Evolutionary conservation across 352 stramenopile genomes (phyloP).

Genomic region (Peronospora farinosa): DNA sequence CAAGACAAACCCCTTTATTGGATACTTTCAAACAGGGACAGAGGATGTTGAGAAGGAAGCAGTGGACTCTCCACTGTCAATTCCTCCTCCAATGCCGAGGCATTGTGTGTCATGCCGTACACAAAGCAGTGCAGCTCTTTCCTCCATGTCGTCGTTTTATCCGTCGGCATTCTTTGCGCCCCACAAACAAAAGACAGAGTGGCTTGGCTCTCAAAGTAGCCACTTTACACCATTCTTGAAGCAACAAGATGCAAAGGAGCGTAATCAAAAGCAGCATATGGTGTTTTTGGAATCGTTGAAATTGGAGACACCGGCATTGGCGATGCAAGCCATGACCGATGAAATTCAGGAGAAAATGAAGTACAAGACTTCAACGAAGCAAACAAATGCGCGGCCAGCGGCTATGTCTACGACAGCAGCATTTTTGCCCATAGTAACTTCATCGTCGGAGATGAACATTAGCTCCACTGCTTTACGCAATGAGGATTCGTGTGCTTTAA

Average conservation of each 20-base stretch:
- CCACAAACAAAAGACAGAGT: constrained; percentile 45
- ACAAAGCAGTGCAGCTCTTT: constrained; percentile 33
- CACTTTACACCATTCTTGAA: constrained; percentile 39
- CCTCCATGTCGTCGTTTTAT: constrained; percentile 35
- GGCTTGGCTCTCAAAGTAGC: constrained; percentile 35
- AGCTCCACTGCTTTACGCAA: neutral
- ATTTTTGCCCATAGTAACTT: constrained; percentile 17
- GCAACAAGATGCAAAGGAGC: constrained; percentile 19
- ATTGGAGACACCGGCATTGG: constrained; percentile 15
- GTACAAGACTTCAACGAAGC: constrained; percentile 18
- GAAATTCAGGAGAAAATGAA: constrained; percentile 9
- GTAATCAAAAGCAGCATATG: constrained; percentile 21
- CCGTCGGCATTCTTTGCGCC: constrained; percentile 32
- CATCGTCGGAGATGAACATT: constrained; percentile 8
- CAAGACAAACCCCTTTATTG: constrained; percentile 85
- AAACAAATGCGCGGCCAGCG: constrained; percentile 19
- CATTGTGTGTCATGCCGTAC: constrained; percentile 26
- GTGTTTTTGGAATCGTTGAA: constrained; percentile 25
- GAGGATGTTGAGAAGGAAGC: constrained; percentile 19
- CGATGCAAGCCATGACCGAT: constrained; percentile 10
- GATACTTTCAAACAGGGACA: constrained; percentile 67
- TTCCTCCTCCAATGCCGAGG: constrained; percentile 12
- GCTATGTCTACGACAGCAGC: constrained; percentile 17
- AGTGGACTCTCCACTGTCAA: neutral
- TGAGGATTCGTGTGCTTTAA: constrained; percentile 6